Evolutionary conservation across 805 yeast species (phyloP), one percentile per base, ranked within the genome.

Genomic region (Brettanomyces anomalus): DNA sequence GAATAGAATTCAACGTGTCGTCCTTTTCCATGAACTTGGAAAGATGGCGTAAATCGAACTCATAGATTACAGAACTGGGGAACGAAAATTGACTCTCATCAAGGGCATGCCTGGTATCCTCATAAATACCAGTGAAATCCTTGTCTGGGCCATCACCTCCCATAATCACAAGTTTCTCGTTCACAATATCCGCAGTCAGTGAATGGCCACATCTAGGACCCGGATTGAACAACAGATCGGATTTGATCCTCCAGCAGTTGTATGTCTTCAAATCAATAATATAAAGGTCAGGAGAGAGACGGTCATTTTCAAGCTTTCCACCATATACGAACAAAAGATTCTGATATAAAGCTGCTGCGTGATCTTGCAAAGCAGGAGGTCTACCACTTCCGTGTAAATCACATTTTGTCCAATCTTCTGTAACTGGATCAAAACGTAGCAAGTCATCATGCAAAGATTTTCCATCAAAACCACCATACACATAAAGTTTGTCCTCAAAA

Each of bases 131-230:
- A 5, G 44, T 33, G 37, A 57, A 55, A 52, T 75, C 71, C 43
- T 76, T 77, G 44, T 85, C 90, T 49, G 77, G 74, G 50, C 79
- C 74, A 61, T 87, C 95, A 45, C 98, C 97, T 36, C 98, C 98
- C 85, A 94, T 81, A 14, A 90, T 76, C 11, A 89, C 57, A 31
- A 90, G 56, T 61, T 81, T 85, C 54, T 85, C 77, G 47, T 76
- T 76, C 20, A 70, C 74, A 39, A 81, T 68, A 43, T 84, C 61
- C 42, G 77, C 81, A 1, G 97, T 79, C 64, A 90, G 66, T 6
- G 95, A 78, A 62, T 93, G 98, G 8, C 97, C 97, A 48, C 90
- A 85, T 52, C 97, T 76, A 13, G 93, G 78, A 37, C 89, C 85
- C 1, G 96, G 95, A 33, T 71, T 67, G 35, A 65, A 62, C 7